Conservation (phyloP, 768 basidiomycete species). For the Russula earlei region DNA sequence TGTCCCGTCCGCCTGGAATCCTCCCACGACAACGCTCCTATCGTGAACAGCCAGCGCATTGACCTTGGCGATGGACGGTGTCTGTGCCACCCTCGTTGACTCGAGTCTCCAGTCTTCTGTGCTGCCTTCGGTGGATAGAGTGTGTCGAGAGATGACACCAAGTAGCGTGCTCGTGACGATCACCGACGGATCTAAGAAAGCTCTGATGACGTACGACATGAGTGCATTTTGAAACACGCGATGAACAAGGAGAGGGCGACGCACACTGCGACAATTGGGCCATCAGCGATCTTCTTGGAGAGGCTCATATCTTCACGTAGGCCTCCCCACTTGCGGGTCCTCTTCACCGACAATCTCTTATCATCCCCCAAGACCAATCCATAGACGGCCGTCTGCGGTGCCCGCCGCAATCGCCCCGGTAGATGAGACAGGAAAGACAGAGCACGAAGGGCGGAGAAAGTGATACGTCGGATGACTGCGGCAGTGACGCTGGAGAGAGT, state of each 20-base stretch:
- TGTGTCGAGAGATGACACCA: constrained; percentile 45
- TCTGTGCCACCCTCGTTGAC: constrained; percentile 35
- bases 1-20: constrained; percentile 45
- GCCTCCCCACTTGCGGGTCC: constrained; percentile 65
- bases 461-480: constrained; percentile 39
- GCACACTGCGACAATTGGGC: constrained; percentile 66
- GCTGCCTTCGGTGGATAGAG: constrained; percentile 33
- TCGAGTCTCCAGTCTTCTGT: constrained; percentile 34
- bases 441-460: constrained; percentile 71
- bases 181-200: constrained; percentile 34
- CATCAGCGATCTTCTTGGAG: constrained; percentile 49
- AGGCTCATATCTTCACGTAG: constrained; percentile 39
- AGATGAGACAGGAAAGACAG: constrained; percentile 47
- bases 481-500: constrained; percentile 29
- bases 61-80: constrained; percentile 47
- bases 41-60: constrained; percentile 49
- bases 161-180: constrained; percentile 53
- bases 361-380: constrained; percentile 63
- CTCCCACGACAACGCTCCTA: constrained; percentile 48
- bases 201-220: not conserved
- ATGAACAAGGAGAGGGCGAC: constrained; percentile 18
- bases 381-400: constrained; percentile 67
- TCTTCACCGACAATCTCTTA: constrained; percentile 35
- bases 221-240: not conserved
- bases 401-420: constrained; percentile 58